These are phyloP conservation scores for Heterobasidion parviporum DNA, from an alignment of 1,284 basidiomycete species.

Conservation along the genomic window DNA sequence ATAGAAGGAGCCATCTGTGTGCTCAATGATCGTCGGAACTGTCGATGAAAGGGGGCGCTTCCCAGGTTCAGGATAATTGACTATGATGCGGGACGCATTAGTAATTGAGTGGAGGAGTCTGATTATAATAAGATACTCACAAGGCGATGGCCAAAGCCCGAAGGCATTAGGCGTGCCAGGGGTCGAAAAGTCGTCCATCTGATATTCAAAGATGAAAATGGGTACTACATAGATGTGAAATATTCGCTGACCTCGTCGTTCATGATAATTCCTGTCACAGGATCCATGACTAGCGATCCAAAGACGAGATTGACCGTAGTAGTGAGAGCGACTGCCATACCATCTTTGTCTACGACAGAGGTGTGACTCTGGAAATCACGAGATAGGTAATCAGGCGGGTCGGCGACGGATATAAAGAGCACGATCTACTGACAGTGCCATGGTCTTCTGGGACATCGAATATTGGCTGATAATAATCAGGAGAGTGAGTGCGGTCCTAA, in stretches of 20 bases:
- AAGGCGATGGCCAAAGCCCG: constrained; percentile 80
- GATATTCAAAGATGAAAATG: background rate
- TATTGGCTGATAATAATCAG: constrained; percentile 79
- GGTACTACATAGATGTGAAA: background rate
- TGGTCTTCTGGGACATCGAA: constrained; percentile 76
- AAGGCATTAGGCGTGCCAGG: constrained; percentile 78
- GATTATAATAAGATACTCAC: constrained; percentile 28
- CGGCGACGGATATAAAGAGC: no score
- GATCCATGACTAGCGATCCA: constrained; percentile 81
- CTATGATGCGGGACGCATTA: constrained; percentile 25
- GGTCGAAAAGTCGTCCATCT: constrained; percentile 86
- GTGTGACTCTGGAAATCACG: constrained; percentile 57
- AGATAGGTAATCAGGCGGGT: no score
- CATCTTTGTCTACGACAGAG: constrained; percentile 73
- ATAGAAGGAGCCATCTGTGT: constrained; percentile 62
- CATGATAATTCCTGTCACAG: constrained; percentile 78
- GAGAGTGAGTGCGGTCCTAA: constrained; percentile 71
- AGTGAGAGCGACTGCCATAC: constrained; percentile 81
- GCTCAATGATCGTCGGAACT: constrained; percentile 72
- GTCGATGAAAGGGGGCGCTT: constrained; percentile 89
- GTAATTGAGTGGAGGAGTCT: background rate
- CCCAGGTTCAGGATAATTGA: constrained; percentile 80
- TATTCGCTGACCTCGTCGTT: constrained; percentile 64
- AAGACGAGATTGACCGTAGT: constrained; percentile 85
- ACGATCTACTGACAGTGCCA: constrained; percentile 62